Evolutionary conservation across 106 monocot species (phyloP).

Genomic region (Dioscorea zingiberensis): DNA sequence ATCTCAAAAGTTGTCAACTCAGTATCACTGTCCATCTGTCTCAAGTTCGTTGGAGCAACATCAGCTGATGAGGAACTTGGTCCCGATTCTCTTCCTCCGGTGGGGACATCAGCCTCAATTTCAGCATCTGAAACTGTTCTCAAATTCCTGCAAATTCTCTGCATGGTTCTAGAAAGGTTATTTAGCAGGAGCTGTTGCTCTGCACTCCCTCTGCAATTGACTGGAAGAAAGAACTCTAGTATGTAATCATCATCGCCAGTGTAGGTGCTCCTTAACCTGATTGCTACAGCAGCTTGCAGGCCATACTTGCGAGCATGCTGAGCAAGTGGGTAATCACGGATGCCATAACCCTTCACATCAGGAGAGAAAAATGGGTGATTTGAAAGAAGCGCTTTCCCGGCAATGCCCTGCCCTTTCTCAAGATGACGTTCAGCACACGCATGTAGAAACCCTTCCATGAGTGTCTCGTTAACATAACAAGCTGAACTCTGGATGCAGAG

Average conservation of each 20-base stretch:
- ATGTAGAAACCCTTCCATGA: slow-evolving; percentile 66
- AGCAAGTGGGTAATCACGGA: slow-evolving; percentile 75
- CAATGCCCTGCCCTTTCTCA: slow-evolving; percentile 61
- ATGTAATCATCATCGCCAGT: slow-evolving; percentile 82
- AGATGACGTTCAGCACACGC: slow-evolving; percentile 64
- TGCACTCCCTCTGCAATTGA: slow-evolving; percentile 54
- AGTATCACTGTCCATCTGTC: slow-evolving; percentile 14
- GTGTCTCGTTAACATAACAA: slow-evolving; percentile 60
- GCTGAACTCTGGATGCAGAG: slow-evolving; percentile 56
- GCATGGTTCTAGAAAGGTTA: slow-evolving; percentile 73
- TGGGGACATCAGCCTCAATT: neutral
- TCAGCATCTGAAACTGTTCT: slow-evolving; percentile 68
- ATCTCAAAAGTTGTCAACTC: slow-evolving; percentile 18
- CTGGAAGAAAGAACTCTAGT: slow-evolving; percentile 88
- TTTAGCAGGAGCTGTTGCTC: slow-evolving; percentile 82
- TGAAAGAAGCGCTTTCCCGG: slow-evolving; percentile 82
- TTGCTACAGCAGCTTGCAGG: slow-evolving; percentile 81
- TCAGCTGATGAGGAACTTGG: slow-evolving; percentile 9
- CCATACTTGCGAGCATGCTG: slow-evolving; percentile 90
- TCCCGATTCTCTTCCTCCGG: slow-evolving; percentile 1
- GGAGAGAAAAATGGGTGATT: slow-evolving; percentile 73
- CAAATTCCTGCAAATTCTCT: slow-evolving; percentile 70
- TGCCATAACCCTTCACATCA: slow-evolving; percentile 65
- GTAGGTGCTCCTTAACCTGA: slow-evolving; percentile 77
- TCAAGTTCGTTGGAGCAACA: slow-evolving; percentile 13